Evolutionary conservation across 129 eudicot genomes (phyloP).

Genomic region (Chrysanthemum lavandulifolium): DNA sequence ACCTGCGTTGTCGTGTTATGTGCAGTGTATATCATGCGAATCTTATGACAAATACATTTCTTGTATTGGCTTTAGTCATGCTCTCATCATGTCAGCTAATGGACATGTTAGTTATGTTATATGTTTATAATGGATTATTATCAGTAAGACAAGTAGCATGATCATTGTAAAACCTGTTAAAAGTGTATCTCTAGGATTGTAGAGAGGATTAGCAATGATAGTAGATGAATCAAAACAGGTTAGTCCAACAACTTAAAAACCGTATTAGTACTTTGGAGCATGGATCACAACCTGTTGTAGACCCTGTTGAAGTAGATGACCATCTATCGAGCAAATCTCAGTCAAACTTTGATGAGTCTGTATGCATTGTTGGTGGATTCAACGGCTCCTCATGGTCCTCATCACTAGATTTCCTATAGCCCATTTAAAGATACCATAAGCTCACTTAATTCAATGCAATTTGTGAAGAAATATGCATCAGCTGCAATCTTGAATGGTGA

Average conservation of each 20-base stretch:
- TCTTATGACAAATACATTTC: too few species aligned
- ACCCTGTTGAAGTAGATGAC: slow-evolving; percentile 17
- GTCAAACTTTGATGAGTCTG: slow-evolving; percentile 22
- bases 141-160: too few species aligned
- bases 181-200: too few species aligned
- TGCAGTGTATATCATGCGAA: too few species aligned
- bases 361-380: slow-evolving; percentile 64
- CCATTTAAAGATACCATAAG: slow-evolving; percentile 38
- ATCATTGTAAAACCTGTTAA: too few species aligned
- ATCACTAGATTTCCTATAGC: slow-evolving; percentile 43
- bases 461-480: slow-evolving; percentile 44
- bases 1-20: too few species aligned
- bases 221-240: slow-evolving; percentile 37
- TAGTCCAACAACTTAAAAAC: slow-evolving; percentile 35
- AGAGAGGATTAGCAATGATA: too few species aligned
- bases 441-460: slow-evolving; percentile 52
- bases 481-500: slow-evolving; percentile 53
- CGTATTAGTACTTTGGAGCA: slow-evolving; percentile 22
- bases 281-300: slow-evolving; percentile 17
- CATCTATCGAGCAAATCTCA: slow-evolving; percentile 3
- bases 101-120: too few species aligned
- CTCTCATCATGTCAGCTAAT: too few species aligned
- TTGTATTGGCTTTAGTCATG: too few species aligned
- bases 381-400: slow-evolving; percentile 65
- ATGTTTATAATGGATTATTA: too few species aligned